These are phyloP conservation scores for Acmispon strigosus DNA, from an alignment of 306 rosid genomes.

Conservation along the genomic window DNA sequence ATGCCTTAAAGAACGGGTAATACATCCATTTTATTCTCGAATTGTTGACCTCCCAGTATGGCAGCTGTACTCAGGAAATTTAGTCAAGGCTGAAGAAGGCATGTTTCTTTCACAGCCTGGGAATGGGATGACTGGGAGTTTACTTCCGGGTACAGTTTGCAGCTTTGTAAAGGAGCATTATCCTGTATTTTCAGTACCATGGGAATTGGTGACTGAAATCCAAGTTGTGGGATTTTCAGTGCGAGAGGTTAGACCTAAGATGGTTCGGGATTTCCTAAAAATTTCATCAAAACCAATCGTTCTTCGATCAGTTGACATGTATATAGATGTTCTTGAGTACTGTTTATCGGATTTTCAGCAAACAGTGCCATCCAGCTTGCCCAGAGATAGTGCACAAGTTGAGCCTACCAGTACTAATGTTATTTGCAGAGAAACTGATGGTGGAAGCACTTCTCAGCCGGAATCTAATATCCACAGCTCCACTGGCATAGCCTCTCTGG, in stretches of 20 bases:
- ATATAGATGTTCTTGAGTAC: constrained; percentile 91
- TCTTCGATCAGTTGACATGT: constrained; percentile 79
- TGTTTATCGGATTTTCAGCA: constrained; percentile 80
- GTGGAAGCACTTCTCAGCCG: constrained; percentile 36
- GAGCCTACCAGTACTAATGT: constrained; percentile 25
- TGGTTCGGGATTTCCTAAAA: constrained; percentile 85
- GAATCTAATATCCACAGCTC: constrained; percentile 36
- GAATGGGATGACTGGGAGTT: constrained; percentile 56
- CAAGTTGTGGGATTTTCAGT: constrained; percentile 74
- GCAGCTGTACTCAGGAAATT: constrained; percentile 96
- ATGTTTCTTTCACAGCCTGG: constrained; percentile 99
- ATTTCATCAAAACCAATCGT: constrained; percentile 52
- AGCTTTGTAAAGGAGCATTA: constrained; percentile 95
- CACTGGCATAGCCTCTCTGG: constrained; percentile 43
- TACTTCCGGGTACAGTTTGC: constrained; percentile 96
- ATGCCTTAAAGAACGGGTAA: constrained; percentile 63
- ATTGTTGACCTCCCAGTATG: constrained; percentile 85
- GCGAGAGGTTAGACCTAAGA: constrained; percentile 87
- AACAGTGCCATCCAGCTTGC: constrained; percentile 31
- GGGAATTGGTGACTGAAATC: constrained; percentile 91
- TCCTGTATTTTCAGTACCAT: constrained; percentile 96
- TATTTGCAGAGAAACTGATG: constrained; percentile 29
- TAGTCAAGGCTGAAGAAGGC: constrained; percentile 96
- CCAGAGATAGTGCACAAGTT: constrained; percentile 26
- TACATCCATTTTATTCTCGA: constrained; percentile 85